Base-by-base conservation (phyloP, 176 grass and related monocot genomes). In the Hsuehochloa calcarea region DNA sequence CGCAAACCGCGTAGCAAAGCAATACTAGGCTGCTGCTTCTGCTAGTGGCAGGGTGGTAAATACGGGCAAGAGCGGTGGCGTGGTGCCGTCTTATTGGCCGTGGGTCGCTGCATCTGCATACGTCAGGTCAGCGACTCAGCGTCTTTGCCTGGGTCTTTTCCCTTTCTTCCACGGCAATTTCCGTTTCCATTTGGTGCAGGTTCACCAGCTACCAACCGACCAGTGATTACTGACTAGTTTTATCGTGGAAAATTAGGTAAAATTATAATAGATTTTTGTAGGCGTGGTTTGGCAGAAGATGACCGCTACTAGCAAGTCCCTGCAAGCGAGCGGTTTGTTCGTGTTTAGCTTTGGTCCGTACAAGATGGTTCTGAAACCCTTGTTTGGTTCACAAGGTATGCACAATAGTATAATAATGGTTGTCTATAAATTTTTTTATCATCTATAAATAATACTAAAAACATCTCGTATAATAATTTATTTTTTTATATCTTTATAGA, bases 101-200 rank as follows among this genome's bases (percentile, higher is more conserved):
- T 67, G 83, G 67, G 67, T 64, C 67, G 47, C 41, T 27, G 19
- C 13, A 16, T 16, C 2, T 22, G 15, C 3, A 1, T 6, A 29
- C 26, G 54, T 70, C 23, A 54, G 13, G 88, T 82, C 88, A 71
- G 14, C 71, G 52, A 34, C 77, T 82, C 88, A 70, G 13, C 71
- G 52, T 43, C 77, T 66, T 50, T 40, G 34, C 55, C 61, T 52
- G 10, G 71, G 82, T 65, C 65, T 12, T 84, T 74, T 31, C 39
- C 87, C 86, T 76, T 64, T 17, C 68, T 25, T 49, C 16, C 81
- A 89, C 81, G 87, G 59, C 75, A 84, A 73, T 84, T 77, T 82
- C 20, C 61, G n/a, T 68, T 14, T 52, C 22, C 10, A 47, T 35
- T 26, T 14, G 38, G 72, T 72, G 74, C n/a, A 23, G 80, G 3